phyloP scores from a whole-genome alignment of 2,329 filamentous ascomycete species.

The Phoma sp. region DNA sequence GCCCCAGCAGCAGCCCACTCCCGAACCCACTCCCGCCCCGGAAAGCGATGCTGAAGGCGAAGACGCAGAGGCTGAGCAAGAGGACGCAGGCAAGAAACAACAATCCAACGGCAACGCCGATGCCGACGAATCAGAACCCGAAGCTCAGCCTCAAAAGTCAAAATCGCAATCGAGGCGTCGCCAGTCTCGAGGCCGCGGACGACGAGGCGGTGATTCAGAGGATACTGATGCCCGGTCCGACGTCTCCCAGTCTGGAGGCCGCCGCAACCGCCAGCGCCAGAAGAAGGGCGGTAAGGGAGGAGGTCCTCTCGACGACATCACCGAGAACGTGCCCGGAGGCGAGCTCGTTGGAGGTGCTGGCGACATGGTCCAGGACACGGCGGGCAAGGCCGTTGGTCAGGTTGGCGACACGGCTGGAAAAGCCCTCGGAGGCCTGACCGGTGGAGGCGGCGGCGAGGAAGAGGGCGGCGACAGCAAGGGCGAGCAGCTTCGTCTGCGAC shows the following conservation, averaged over 20 bases:
- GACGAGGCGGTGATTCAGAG: conserved; percentile 56
- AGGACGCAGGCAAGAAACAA: conserved; percentile 48
- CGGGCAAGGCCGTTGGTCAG: conserved; percentile 58
- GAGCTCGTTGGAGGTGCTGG: conserved; percentile 60
- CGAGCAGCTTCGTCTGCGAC: conserved; percentile 61
- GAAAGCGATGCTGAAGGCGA: conserved; percentile 51
- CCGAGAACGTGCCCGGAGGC: conserved; percentile 60
- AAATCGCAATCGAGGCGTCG: conserved; percentile 55
- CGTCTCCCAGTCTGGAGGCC: conserved; percentile 60
- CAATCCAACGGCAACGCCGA: conserved; percentile 44
- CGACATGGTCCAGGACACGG: conserved; percentile 64
- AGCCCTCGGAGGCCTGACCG: conserved; percentile 57
- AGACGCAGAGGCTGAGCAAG: conserved; percentile 49
- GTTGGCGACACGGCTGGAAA: conserved; percentile 53
- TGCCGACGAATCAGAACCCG: conserved; percentile 54
- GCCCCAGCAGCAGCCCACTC: conserved; percentile 53
- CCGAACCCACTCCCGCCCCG: conserved; percentile 55
- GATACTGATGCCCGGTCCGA: conserved; percentile 63
- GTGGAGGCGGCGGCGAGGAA: conserved; percentile 46
- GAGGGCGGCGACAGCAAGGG: conserved; percentile 46
- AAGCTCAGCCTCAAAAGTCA: conserved; percentile 48
- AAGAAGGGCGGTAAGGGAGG: conserved; percentile 56
- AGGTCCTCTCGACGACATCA: conserved; percentile 62
- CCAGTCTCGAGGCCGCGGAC: conserved; percentile 58
- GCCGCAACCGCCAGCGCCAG: conserved; percentile 61